Base-by-base conservation (phyloP, 768 basidiomycete species). In the Calocera viscosa region DNA sequence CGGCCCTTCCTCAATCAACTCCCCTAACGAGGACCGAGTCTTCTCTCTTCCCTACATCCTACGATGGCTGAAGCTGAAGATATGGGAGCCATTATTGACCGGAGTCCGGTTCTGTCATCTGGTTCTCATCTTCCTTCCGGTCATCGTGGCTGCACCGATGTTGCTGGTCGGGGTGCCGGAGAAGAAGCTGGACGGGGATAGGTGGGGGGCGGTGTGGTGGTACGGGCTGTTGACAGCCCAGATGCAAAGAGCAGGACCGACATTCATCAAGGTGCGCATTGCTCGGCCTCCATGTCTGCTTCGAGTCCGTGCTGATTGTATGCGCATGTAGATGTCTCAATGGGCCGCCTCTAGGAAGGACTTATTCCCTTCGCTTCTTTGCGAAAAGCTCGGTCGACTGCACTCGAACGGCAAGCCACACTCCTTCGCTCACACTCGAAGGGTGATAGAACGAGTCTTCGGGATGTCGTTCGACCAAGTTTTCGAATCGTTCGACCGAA, bases 191-290 rank as follows among this genome's bases (percentile, higher is more conserved):
- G 82, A 82, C 14, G 88, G 89, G 17, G 92, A 94, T 69, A 82
- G 85, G 71, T 93, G 91, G 91, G 93, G 93, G 39, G 93, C 92
- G 0, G 82, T 94, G 1, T 96, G 93, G 95, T 99, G 96, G 96
- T 98, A 97, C 74, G 83, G 82, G n/a, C 82, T 91, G 64, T 79
- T 99, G 17, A 91, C 93, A 7, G 78, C 77, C 49, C 88, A 87
- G 75, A 98, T 99, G 96, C 87, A 94, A 77, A 80, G 86, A 3
- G 95, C 95, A 10, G 96, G 96, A 0, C 96, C 96, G 17, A 95
- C 94, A 0, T 98, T 98, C 76, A 91, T 91, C 76, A 99, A 99
- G 85, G 92, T 90, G 72, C 66, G 78, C 71, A 60, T 28, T 26
- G 12, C 22, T 24, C 2, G n/a, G 10, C 10, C 5, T 64, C 47